A percentile compares a stretch with the other conserved stretches of the same genome.
phyloP scores from a whole-genome alignment of 1,139 yeast genomes.

The Suhomyces ambrosiae region DNA sequence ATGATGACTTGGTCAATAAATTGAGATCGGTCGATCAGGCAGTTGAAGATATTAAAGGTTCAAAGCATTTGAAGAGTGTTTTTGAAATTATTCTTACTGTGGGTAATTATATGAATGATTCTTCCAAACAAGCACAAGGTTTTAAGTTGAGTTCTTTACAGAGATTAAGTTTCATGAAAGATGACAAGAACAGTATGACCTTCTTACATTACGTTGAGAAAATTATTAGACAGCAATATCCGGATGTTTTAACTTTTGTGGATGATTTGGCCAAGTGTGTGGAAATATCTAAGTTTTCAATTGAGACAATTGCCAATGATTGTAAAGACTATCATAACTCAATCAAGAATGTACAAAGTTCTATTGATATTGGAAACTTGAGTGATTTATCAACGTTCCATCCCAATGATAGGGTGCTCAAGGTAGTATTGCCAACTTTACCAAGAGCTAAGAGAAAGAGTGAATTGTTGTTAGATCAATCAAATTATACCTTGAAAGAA shows the following conservation, averaged over 20 bases:
- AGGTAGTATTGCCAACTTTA: constrained; percentile 61
- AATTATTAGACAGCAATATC: constrained; percentile 66
- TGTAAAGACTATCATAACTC: constrained; percentile 59
- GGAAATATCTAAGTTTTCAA: constrained; percentile 64
- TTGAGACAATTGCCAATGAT: constrained; percentile 67
- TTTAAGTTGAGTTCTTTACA: constrained; percentile 75
- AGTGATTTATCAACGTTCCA: constrained; percentile 77
- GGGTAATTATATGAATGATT: constrained; percentile 83
- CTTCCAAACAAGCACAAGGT: constrained; percentile 78
- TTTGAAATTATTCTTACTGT: constrained; percentile 79
- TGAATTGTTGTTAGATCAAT: constrained; percentile 64
- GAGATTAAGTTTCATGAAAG: constrained; percentile 74
- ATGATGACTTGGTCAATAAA: constrained; percentile 63
- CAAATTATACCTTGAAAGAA: constrained; percentile 62
- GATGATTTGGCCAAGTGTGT: constrained; percentile 61
- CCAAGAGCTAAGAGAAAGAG: constrained; percentile 72
- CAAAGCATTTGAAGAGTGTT: constrained; percentile 61
- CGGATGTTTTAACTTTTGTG: constrained; percentile 60
- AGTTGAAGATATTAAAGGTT: constrained; percentile 58
- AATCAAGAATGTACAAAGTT: constrained; percentile 68
- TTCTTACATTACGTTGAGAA: constrained; percentile 81
- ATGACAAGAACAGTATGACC: constrained; percentile 75
- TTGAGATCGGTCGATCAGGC: constrained; percentile 66
- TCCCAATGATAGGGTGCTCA: constrained; percentile 66
- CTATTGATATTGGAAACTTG: constrained; percentile 73